Evolutionary conservation across 1,284 basidiomycete species (phyloP).

Genomic region (Ceratobasidium sp.): DNA sequence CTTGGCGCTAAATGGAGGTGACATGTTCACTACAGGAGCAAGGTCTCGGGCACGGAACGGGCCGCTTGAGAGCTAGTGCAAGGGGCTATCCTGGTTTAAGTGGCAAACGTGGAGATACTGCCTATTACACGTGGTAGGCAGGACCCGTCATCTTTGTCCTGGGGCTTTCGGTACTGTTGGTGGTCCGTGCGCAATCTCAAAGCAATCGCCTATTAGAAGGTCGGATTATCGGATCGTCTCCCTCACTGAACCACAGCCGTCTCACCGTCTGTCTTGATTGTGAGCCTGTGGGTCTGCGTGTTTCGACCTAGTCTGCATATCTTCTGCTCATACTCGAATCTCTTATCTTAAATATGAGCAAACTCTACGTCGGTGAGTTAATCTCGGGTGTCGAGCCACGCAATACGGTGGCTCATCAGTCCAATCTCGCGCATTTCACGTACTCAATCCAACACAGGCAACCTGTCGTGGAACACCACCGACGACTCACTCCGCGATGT

Average conservation of each 20-base stretch:
- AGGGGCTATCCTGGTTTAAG: no score
- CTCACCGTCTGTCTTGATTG: slow-evolving; percentile 22
- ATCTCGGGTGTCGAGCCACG: slow-evolving; percentile 10
- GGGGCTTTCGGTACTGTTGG: no score
- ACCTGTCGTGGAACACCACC: slow-evolving; percentile 47
- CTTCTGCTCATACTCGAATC: slow-evolving; percentile 13
- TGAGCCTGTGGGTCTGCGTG: slow-evolving; percentile 30
- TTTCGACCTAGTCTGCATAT: slow-evolving; percentile 6
- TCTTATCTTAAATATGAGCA: slow-evolving; percentile 17
- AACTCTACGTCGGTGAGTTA: slow-evolving; percentile 47
- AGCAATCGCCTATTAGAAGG: slow-evolving; percentile 32
- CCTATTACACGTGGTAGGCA: no score
- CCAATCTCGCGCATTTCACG: no score
- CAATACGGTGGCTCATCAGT: slow-evolving; percentile 10
- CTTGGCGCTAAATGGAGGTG: no score
- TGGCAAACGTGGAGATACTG: no score
- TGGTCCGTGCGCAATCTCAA: no score
- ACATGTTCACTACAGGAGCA: no score
- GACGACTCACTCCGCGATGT: slow-evolving; percentile 41
- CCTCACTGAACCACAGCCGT: slow-evolving; percentile 28
- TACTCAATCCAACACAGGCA: slow-evolving; percentile 40
- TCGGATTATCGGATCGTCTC: background rate
- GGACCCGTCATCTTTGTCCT: no score
- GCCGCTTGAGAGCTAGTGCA: no score
- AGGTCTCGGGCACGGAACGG: no score